Evolutionary conservation across 495 filamentous ascomycete genomes (phyloP), one percentile per base, ranked within the genome.

Genomic region (Aspergillus leporis): DNA sequence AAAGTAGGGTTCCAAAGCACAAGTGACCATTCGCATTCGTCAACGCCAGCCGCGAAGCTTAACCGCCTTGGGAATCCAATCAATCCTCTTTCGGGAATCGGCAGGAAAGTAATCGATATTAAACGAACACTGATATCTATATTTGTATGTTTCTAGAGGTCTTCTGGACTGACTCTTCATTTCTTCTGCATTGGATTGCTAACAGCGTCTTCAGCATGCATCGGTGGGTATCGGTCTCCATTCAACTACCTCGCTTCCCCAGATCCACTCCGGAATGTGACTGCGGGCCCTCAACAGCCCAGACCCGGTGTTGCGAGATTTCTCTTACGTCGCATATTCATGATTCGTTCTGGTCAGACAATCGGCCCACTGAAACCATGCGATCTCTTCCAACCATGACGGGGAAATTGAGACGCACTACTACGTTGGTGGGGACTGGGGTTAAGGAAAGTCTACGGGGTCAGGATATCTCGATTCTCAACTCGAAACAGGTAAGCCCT

Each of bases 311-410:
- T 13, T 56, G 43, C 10, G 34, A 2, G 49, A 49, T 68, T 68
- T 68, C 57, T 55, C 56, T 68, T 68, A 68, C 65, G 63, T 68
- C 63, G 34, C 65, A 40, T 13, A 12, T 23, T 21, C 45, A 21
- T 68, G 59, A 68, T 68, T 68, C 65, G 65, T 60, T 59, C 46
- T 43, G 7, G 21, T 22, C 53, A 28, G 53, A n/a, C 55, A 50
- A 54, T 53, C 48, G 59, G 51, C 55, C 55, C 61, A 59, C 56
- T 48, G 61, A 5, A 36, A 52, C 55, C 55, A 51, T 41, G 22
- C 48, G 54, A 56, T 61, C 38, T 12, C 36, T 40, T 18, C 55
- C 51, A 51, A 41, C 50, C n/a, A 47, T 52, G 53, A 19, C 43
- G 25, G 36, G 48, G 7, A 14, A 45, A 45, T 31, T n/a, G 58